Base-by-base conservation (phyloP, 371 early-diverging fungal species). In the Phascolomyces articulosus region DNA sequence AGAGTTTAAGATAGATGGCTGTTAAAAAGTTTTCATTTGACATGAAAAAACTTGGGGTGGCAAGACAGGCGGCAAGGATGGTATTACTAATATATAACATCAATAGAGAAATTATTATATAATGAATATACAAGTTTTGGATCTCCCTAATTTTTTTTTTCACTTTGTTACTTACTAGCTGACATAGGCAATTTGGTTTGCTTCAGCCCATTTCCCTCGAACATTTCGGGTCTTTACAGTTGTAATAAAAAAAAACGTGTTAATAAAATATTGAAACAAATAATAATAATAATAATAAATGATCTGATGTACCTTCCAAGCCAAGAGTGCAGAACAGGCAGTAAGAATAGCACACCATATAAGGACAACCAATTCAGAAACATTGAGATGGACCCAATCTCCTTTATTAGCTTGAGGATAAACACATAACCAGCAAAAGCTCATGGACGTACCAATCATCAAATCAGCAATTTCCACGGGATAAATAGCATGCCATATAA, bases 101-200 rank as follows among this genome's bases (percentile, higher is more conserved):
- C n/a, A n/a, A n/a, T n/a, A n/a, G n/a, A n/a, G n/a, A n/a, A n/a
- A n/a, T n/a, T n/a, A n/a, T n/a, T n/a, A n/a, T n/a, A n/a, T n/a
- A n/a, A n/a, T n/a, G n/a, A n/a, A n/a, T n/a, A n/a, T n/a, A n/a
- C n/a, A n/a, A n/a, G n/a, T n/a, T n/a, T n/a, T n/a, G n/a, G n/a
- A n/a, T n/a, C n/a, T n/a, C n/a, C n/a, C n/a, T n/a, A n/a, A n/a
- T n/a, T n/a, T n/a, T n/a, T n/a, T n/a, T n/a, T n/a, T n/a, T n/a
- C n/a, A n/a, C n/a, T n/a, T n/a, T n/a, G n/a, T n/a, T n/a, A 70
- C 80, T 74, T 78, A 80, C 81, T 78, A 80, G 64, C 76, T 80
- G 18, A 80, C 78, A 57, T 75, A 80, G 15, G 72, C 70, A 47
- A 78, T 72, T 61, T 80, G 81, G n/a, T 72, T 73, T 15, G 81